Conservation (phyloP, 2,329 filamentous ascomycete species). For the Zasmidium citrigriseum region DNA sequence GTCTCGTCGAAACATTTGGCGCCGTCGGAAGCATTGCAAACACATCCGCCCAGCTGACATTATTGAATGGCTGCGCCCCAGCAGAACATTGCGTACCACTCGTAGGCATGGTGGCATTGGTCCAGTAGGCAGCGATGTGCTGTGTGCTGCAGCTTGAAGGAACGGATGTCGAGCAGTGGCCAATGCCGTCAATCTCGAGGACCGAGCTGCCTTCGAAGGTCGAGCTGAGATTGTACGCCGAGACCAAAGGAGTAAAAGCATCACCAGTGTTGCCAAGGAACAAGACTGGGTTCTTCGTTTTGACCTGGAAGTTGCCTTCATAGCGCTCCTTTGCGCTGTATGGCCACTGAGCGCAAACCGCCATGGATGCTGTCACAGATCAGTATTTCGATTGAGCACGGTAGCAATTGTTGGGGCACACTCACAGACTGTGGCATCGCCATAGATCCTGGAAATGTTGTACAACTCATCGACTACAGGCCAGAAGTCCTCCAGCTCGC, state of each 20-base stretch:
- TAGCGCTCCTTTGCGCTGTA: slow-evolving; percentile 42
- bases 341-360: slow-evolving; percentile 42
- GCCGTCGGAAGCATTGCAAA: neutral
- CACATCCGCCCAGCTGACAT: slow-evolving; percentile 4
- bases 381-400: neutral
- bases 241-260: slow-evolving; percentile 41
- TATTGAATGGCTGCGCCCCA: slow-evolving; percentile 6
- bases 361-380: neutral
- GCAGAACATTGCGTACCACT: slow-evolving; percentile 36
- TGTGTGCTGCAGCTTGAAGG: slow-evolving; percentile 37
- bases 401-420: too few species aligned
- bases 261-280: slow-evolving; percentile 44
- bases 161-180: slow-evolving; percentile 26
- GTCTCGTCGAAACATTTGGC: too few species aligned
- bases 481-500: neutral
- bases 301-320: slow-evolving; percentile 35
- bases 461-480: neutral
- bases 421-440: neutral
- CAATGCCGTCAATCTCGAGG: slow-evolving; percentile 37
- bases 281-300: slow-evolving; percentile 38
- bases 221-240: slow-evolving; percentile 40
- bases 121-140: slow-evolving; percentile 36
- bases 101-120: slow-evolving; percentile 38
- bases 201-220: slow-evolving; percentile 42
- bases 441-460: slow-evolving; percentile 1